phyloP scores from a whole-genome alignment of 2,329 filamentous ascomycete species.

The Coniella vitis region DNA sequence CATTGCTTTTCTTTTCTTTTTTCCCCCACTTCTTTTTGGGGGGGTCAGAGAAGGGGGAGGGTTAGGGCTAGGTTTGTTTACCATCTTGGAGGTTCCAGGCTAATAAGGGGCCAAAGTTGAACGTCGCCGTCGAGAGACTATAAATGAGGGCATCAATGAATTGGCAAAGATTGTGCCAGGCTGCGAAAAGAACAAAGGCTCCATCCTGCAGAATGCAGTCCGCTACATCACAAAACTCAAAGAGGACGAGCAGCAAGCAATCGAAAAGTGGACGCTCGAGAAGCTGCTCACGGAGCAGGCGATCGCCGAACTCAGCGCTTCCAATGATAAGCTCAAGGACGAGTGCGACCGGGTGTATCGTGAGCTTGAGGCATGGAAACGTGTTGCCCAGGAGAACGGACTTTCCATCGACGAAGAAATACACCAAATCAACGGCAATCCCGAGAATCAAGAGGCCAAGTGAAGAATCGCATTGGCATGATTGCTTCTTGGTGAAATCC shows the following conservation, averaged over 20 bases:
- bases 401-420: constrained; percentile 30
- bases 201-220: constrained; percentile 87
- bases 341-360: constrained; percentile 73
- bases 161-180: constrained; percentile 95
- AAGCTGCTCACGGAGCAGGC: constrained; percentile 87
- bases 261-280: constrained; percentile 88
- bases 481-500: background rate
- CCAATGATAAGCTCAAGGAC: constrained; percentile 78
- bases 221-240: constrained; percentile 92
- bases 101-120: constrained; percentile 57
- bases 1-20: too few relatives aligned
- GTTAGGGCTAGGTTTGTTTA: too few relatives aligned
- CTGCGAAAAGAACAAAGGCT: constrained; percentile 98
- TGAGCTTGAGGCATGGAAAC: constrained; percentile 75
- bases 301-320: constrained; percentile 78
- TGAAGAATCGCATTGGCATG: background rate
- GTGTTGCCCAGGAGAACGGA: constrained; percentile 55
- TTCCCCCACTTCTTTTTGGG: too few relatives aligned
- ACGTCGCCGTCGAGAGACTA: constrained; percentile 90
- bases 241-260: constrained; percentile 88
- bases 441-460: constrained; percentile 28
- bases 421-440: constrained; percentile 21
- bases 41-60: too few relatives aligned
- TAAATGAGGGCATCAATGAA: constrained; percentile 98
- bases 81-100: constrained; percentile 4